phyloP scores from a whole-genome alignment of 345 rosid genomes.

The Citrus unshiu region DNA sequence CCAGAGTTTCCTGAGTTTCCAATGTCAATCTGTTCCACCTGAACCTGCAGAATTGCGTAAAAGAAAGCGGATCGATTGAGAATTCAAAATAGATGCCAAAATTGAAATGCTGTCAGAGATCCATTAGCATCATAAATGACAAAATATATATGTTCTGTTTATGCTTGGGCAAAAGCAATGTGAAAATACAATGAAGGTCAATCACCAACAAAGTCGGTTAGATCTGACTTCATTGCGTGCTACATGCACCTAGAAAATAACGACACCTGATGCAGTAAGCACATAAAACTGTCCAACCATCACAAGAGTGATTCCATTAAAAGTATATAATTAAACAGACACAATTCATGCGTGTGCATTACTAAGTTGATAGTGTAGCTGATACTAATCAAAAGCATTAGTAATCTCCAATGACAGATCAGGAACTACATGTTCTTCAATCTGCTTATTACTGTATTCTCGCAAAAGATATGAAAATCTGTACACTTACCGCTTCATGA shows the following conservation, averaged over 20 bases:
- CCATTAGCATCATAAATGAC: background rate
- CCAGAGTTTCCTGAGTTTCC: constrained; percentile 34
- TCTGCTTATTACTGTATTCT: background rate
- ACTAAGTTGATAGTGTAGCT: background rate
- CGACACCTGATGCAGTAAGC: background rate
- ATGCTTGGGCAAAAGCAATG: background rate
- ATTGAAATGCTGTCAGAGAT: background rate
- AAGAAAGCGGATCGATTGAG: background rate
- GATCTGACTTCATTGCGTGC: background rate
- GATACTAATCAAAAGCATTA: background rate
- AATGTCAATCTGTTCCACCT: constrained; percentile 37
- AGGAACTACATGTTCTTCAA: background rate
- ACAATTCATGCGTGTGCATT: background rate
- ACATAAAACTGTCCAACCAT: background rate
- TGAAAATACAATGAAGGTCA: background rate
- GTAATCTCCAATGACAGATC: background rate
- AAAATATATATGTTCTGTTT: background rate
- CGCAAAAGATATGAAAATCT: background rate
- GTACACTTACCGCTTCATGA: constrained; percentile 31
- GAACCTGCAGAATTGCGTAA: constrained; percentile 29
- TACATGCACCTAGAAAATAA: background rate
- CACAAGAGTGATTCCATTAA: background rate
- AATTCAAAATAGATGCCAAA: background rate
- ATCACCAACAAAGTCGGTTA: background rate
- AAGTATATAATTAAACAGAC: background rate